Conservation (phyloP, 2,329 filamentous ascomycete species). For the Penicillium sp. region DNA sequence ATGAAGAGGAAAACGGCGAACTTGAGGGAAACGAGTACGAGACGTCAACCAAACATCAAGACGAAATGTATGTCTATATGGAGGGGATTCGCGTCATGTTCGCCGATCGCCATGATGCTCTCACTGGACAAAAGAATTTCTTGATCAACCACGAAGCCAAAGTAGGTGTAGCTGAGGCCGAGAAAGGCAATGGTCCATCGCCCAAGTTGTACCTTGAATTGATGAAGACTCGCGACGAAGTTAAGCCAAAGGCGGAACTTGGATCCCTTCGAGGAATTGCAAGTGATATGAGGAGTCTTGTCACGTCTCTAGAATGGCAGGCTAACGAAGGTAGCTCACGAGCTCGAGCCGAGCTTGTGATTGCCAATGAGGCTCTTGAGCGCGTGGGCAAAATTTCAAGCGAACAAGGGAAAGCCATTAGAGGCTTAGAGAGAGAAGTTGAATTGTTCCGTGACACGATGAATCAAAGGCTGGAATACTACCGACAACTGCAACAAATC, state of each 20-base stretch:
- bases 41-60: conserved; percentile 79
- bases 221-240: conserved; percentile 42
- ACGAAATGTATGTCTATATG: conserved; percentile 83
- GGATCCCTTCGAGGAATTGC: conserved; percentile 69
- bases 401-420: conserved; percentile 51
- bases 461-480: conserved; percentile 85
- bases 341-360: conserved; percentile 58
- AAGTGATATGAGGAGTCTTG: conserved; percentile 63
- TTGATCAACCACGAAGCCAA: conserved; percentile 71
- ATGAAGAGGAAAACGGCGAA: conserved; percentile 72
- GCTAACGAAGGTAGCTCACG: conserved; percentile 52
- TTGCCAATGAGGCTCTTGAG: conserved; percentile 62
- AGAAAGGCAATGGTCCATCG: conserved; percentile 63
- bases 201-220: conserved; percentile 59
- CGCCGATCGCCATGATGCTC: conserved; percentile 71
- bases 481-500: conserved; percentile 83
- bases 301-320: conserved; percentile 57
- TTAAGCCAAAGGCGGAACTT: conserved; percentile 45
- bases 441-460: conserved; percentile 72
- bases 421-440: conserved; percentile 59
- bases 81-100: conserved; percentile 70
- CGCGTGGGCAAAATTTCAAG: conserved; percentile 52
- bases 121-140: conserved; percentile 73
- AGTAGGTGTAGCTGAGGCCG: conserved; percentile 57
- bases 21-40: conserved; percentile 87